These are phyloP conservation scores for Penicillium cinerascens DNA, from an alignment of 495 filamentous ascomycete species.

Conservation along the genomic window DNA sequence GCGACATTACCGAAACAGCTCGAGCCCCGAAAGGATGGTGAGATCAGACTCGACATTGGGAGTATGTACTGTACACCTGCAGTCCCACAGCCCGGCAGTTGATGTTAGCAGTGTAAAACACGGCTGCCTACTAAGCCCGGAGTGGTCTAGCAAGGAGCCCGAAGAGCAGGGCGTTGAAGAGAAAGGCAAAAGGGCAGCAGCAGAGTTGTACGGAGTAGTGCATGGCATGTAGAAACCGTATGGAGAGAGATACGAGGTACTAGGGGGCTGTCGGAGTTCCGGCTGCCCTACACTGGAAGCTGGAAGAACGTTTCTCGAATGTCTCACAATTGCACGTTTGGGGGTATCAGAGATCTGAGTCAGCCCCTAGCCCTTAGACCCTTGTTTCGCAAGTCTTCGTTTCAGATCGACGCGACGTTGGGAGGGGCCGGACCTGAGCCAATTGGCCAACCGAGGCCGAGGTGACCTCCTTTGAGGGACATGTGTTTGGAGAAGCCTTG, in stretches of 20 bases:
- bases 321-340: neutral
- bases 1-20: neutral
- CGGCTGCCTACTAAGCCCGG: slow-evolving; percentile 15
- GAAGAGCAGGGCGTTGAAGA: neutral
- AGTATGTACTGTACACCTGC: neutral
- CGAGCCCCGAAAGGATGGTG: neutral
- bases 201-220: neutral
- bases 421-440: neutral
- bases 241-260: too few species aligned
- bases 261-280: neutral
- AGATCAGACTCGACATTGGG: neutral
- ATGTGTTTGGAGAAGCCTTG: slow-evolving; percentile 9
- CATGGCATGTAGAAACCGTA: neutral
- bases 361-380: slow-evolving; percentile 25
- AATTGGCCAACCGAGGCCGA: slow-evolving; percentile 13
- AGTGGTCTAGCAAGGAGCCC: slow-evolving; percentile 10
- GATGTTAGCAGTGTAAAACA: slow-evolving; percentile 6
- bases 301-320: slow-evolving; percentile 1
- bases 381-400: slow-evolving; percentile 19
- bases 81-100: neutral
- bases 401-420: slow-evolving; percentile 22
- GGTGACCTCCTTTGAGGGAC: neutral
- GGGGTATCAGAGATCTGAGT: slow-evolving; percentile 15
- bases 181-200: neutral
- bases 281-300: neutral